Evolutionary conservation across 495 filamentous ascomycete species (phyloP).

Genomic region (Penicillium coprophilum): DNA sequence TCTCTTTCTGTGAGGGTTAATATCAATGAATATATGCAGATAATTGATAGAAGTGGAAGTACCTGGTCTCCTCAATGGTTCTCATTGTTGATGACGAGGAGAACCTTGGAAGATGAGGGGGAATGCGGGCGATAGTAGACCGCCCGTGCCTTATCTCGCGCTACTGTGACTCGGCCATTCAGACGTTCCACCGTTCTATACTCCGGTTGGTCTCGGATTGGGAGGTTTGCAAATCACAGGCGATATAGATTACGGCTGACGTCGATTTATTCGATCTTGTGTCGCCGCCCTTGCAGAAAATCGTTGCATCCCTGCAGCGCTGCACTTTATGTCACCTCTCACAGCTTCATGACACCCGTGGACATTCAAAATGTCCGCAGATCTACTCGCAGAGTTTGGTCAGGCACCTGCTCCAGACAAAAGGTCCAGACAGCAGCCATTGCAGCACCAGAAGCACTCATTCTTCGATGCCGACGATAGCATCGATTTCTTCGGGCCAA

Average conservation of each 20-base stretch:
- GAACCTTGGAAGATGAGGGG: constrained; percentile 11
- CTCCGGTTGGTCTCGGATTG: neutral
- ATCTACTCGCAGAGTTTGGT: constrained; percentile 72
- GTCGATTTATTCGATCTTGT: neutral
- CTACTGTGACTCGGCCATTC: constrained; percentile 11
- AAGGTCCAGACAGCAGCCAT: constrained; percentile 14
- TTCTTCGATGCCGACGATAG: constrained; percentile 32
- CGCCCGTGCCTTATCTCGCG: constrained; percentile 24
- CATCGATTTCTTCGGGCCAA: constrained; percentile 18
- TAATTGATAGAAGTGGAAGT: constrained; percentile 6
- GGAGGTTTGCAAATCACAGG: neutral
- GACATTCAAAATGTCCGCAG: constrained; percentile 63
- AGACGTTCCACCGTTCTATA: constrained; percentile 10
- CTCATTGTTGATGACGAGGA: constrained; percentile 50
- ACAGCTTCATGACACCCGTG: constrained; percentile 11
- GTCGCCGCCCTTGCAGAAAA: neutral
- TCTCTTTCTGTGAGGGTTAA: constrained; percentile 46
- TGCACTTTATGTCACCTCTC: neutral
- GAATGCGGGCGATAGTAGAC: constrained; percentile 24
- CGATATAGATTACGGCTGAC: neutral
- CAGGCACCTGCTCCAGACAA: constrained; percentile 25
- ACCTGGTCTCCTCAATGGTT: constrained; percentile 64
- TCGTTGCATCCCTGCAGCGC: neutral
- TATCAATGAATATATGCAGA: neutral
- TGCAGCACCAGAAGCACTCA: constrained; percentile 18